These are phyloP conservation scores for Volvox africanus DNA, from an alignment of 139 green algal species.

Conservation along the genomic window DNA sequence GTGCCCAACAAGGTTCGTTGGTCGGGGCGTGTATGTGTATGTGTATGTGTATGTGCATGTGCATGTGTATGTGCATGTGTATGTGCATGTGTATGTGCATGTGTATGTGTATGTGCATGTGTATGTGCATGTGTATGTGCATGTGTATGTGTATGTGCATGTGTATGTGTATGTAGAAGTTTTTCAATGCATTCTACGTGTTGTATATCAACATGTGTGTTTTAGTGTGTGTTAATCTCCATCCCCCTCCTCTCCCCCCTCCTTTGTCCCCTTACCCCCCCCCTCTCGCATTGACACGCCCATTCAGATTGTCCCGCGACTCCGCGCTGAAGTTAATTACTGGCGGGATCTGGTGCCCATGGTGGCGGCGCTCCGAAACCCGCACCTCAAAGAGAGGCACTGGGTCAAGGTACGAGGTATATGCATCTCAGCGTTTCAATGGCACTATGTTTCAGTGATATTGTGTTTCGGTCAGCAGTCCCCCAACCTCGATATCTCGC, in stretches of 20 bases:
- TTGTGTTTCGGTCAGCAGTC: no score
- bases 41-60: not conserved
- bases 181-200: no score
- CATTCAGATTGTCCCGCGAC: slow-evolving; percentile 52
- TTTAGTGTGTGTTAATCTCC: no score
- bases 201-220: no score
- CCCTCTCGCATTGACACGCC: not conserved
- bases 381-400: slow-evolving; percentile 76
- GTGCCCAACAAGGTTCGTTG: slow-evolving; percentile 69
- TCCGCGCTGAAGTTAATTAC: slow-evolving; percentile 54
- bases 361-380: slow-evolving; percentile 75
- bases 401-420: slow-evolving; percentile 72
- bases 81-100: no score
- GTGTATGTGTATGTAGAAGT: no score
- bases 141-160: no score
- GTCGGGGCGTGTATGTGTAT: not conserved
- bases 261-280: not conserved
- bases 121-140: no score
- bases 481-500: no score
- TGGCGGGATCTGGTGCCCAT: slow-evolving; percentile 71
- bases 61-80: not conserved
- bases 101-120: no score
- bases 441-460: no score
- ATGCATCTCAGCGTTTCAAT: no score
- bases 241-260: not conserved